Evolutionary conservation across 441 rosid genomes (phyloP).

Genomic region (Codiaeum variegatum): DNA sequence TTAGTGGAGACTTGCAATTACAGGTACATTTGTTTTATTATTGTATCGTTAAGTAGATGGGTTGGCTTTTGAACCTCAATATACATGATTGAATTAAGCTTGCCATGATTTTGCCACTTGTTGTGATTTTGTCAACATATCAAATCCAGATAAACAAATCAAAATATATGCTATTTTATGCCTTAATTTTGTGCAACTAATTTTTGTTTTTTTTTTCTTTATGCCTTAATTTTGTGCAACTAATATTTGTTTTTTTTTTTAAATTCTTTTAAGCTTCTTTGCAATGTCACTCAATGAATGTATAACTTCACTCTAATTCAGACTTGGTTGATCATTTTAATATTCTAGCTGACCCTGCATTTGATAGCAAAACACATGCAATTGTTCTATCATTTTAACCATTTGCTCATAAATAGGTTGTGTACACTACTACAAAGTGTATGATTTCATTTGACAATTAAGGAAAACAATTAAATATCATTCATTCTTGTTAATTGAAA

Average conservation of each 20-base stretch:
- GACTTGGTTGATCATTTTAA: conserved; percentile 57
- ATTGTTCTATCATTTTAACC: conserved; percentile 51
- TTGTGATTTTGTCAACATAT: too few relatives aligned
- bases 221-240: neutral
- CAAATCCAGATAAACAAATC: too few relatives aligned
- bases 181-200: neutral
- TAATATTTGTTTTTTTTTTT: neutral
- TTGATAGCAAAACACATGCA: conserved; percentile 51
- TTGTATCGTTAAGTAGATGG: conserved; percentile 23
- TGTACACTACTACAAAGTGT: too few relatives aligned
- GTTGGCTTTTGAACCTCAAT: conserved; percentile 35
- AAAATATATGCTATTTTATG: neutral
- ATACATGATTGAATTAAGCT: conserved; percentile 33
- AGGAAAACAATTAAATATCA: too few relatives aligned
- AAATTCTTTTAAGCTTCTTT: neutral
- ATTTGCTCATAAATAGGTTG: too few relatives aligned
- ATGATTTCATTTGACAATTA: too few relatives aligned
- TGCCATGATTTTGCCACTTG: conserved; percentile 27
- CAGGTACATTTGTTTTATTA: conserved; percentile 27
- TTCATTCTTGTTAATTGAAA: too few relatives aligned
- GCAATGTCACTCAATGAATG: conserved; percentile 10
- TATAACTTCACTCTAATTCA: conserved; percentile 34
- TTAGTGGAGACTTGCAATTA: conserved; percentile 25
- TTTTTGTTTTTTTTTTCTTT: neutral
- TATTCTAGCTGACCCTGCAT: conserved; percentile 44